Conservation (phyloP, 164 flowering plant genomes). For the grape (Vitis vinifera) region ASM3070453v1 NC_081820.1:27508001-27508500, state of each 20-base stretch:
- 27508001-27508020: constrained; percentile 81
- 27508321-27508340: constrained; percentile 93
- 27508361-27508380: constrained; percentile 93
- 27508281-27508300: constrained; percentile 65
- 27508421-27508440: constrained; percentile 75
- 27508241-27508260: constrained; percentile 90
- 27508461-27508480: constrained; percentile 83
- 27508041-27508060: too few species aligned
- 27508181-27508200: constrained; percentile 77
- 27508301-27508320: constrained; percentile 65
- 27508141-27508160: constrained; percentile 75
- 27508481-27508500: constrained; percentile 97
- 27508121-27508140: constrained; percentile 81
- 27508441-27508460: constrained; percentile 62
- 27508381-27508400: constrained; percentile 87
- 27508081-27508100: background rate
- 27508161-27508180: constrained; percentile 62
- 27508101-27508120: constrained; percentile 92
- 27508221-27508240: constrained; percentile 67
- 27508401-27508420: constrained; percentile 41
- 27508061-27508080: too few species aligned
- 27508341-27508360: constrained; percentile 96
- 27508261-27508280: constrained; percentile 96
- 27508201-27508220: constrained; percentile 87
- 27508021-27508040: background rate